Base-by-base conservation (phyloP, 1,284 basidiomycete species). In the Porodaedalea pini region DNA sequence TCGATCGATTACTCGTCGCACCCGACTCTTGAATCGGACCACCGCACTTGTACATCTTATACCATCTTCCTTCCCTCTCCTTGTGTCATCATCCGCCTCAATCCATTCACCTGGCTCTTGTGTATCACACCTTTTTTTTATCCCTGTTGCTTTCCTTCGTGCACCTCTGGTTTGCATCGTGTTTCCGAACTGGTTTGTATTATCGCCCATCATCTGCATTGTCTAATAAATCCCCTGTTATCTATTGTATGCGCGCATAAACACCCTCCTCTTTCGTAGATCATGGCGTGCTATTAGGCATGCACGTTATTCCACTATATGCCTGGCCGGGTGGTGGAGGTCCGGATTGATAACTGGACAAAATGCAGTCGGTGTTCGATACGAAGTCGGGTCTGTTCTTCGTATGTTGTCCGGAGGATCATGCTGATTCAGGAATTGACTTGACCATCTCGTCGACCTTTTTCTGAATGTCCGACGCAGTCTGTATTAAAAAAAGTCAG, bases 361-460 rank as follows among this genome's bases (percentile, higher is more conserved):
- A 6, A 34, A 34, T 34, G 13, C n/a, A n/a, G n/a, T 34, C 13
- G 32, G 13, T 34, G 13, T 34, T 13, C 32, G 32, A 34, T 34
- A 34, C 13, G 32, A 34, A 34, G 13, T 6, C 32, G 32, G 13
- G 7, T 13, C 32, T 34, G 13, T 34, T 13, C 32, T 13, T 34
- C 32, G 32, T 34, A 34, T 34, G 13, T 34, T 13, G 7, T 13
- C 13, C 6, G 6, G 10, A 21, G 17, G 5, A 41, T 61, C 31
- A 63, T 45, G 27, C 59, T 56, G 56, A 29, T 23, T 41, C 29
- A 32, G 70, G 65, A 65, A 75, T 66, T 54, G 81, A 70, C 58
- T 78, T 73, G 21, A 86, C 78, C 53, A 90, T 75, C 52, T 86
- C 83, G 62, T 84, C 80, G 1, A 90, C 85, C 67, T 85, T 87